Evolutionary conservation across 225 moss, liverwort and hornwort species (phyloP), one percentile per base, ranked within the genome.

Genomic region (Anthoceros angustus): DNA sequence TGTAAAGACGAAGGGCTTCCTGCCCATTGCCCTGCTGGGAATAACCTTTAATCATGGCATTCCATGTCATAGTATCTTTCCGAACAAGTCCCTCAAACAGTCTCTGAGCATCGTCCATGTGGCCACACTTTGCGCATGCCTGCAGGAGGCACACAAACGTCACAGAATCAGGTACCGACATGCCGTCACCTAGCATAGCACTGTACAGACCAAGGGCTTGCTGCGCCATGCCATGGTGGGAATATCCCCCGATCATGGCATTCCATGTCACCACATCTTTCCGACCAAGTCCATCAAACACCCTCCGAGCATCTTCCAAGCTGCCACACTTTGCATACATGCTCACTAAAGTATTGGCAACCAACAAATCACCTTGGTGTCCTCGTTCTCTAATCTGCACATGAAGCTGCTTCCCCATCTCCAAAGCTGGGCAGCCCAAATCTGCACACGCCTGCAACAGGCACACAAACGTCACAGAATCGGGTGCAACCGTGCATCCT

Each of bases 21-120:
- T 55, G 8, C 7, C 55, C 55, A 9, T 5, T 0, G n/a, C 55
- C 55, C 7, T 55, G 55, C 23, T 55, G 55, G 6, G n/a, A 18
- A 55, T 55, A 55, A 15, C 16, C 55, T 55, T 18, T 23, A 55
- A 55, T 55, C 55, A 55, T 55, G 55, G 55, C 55, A 55, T 18
- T 55, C 55, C 55, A 55, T 15, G 55, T 55, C 55, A 55, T 12
- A 55, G 23, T 23, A 55, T 55, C 55, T 55, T 55, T 55, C n/a
- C 23, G 1, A 7, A 7, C n/a, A 18, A 55, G 7, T 9, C 18
- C 55, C 1, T 55, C 55, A 5, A 55, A 55, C n/a, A 55, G n/a
- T 55, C n/a, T 55, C 55, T 23, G 55, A 23, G 55, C 55, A 15
- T 55, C 55, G n/a, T 55, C 55, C 55, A 55, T 7, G 55, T 12